Conservation (phyloP, 2,329 filamentous ascomycete genomes). For the Cladosporium sp. region DNA sequence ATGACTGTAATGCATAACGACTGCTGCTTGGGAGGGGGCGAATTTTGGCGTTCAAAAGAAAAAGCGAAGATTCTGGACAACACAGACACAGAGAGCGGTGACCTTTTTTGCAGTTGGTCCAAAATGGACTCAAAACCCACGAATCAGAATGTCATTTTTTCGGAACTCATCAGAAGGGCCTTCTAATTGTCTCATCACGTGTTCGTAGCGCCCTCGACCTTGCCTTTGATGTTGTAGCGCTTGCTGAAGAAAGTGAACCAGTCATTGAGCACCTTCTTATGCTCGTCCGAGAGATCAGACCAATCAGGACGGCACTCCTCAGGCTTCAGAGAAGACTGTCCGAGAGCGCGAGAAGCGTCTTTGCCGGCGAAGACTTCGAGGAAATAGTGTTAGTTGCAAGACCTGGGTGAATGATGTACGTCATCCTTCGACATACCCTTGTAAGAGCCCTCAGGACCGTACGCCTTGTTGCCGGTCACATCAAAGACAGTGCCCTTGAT, state of each 20-base stretch:
- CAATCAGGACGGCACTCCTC: constrained; percentile 84
- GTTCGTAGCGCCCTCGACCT: constrained; percentile 41
- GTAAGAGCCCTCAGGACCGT: constrained; percentile 80
- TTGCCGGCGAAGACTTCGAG: constrained; percentile 89
- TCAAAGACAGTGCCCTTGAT: constrained; percentile 90
- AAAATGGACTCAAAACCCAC: neutral
- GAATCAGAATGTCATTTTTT: neutral
- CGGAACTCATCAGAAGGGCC: neutral
- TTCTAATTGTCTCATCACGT: neutral
- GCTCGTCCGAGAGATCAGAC: constrained; percentile 78
- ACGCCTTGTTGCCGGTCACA: constrained; percentile 85
- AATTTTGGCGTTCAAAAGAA: constrained; percentile 5
- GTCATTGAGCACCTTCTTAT: constrained; percentile 82
- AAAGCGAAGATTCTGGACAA: neutral
- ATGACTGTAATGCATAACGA: neutral
- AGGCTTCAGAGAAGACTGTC: constrained; percentile 78
- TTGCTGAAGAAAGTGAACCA: constrained; percentile 98
- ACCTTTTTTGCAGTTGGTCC: neutral
- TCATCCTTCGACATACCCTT: constrained; percentile 62
- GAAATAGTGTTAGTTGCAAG: neutral
- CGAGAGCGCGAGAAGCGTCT: constrained; percentile 90
- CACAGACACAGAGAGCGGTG: constrained; percentile 4
- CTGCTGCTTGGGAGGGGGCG: constrained; percentile 3
- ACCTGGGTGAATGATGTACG: neutral
- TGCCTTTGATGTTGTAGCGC: constrained; percentile 86